Evolutionary conservation across 2,329 filamentous ascomycete genomes (phyloP).

Genomic region (Coniochaeta sp.): DNA sequence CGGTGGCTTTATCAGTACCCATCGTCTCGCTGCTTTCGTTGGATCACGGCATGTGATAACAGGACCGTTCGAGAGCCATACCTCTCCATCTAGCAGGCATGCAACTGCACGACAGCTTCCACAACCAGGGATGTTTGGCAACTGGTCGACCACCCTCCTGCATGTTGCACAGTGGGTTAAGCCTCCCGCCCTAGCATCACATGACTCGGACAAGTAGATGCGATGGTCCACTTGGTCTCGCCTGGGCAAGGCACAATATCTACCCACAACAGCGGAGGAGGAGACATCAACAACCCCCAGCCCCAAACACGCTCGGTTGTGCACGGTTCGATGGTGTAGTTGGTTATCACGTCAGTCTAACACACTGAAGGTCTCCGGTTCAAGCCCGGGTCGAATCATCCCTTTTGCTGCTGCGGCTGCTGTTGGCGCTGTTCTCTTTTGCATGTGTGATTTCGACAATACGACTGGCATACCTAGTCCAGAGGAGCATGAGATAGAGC

Average conservation of each 20-base stretch:
- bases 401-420: neutral
- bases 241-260: neutral
- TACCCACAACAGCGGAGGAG: neutral
- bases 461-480: too few species aligned
- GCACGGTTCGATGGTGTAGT: neutral
- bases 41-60: neutral
- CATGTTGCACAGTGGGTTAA: neutral
- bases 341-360: conserved; percentile 1
- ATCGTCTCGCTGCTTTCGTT: neutral
- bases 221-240: neutral
- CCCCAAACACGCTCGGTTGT: neutral
- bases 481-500: too few species aligned
- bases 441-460: too few species aligned
- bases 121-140: neutral
- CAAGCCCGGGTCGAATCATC: conserved; percentile 1
- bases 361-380: conserved; percentile 1
- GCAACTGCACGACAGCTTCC: neutral
- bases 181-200: neutral
- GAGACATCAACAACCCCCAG: neutral
- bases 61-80: neutral
- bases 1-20: conserved; percentile 1
- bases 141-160: neutral
- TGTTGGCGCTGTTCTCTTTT: too few species aligned
- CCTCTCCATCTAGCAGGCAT: neutral
- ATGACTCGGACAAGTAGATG: neutral